These are phyloP conservation scores for Pleurotus pulmonarius DNA, from an alignment of 768 basidiomycete species.

Conservation along the genomic window DNA sequence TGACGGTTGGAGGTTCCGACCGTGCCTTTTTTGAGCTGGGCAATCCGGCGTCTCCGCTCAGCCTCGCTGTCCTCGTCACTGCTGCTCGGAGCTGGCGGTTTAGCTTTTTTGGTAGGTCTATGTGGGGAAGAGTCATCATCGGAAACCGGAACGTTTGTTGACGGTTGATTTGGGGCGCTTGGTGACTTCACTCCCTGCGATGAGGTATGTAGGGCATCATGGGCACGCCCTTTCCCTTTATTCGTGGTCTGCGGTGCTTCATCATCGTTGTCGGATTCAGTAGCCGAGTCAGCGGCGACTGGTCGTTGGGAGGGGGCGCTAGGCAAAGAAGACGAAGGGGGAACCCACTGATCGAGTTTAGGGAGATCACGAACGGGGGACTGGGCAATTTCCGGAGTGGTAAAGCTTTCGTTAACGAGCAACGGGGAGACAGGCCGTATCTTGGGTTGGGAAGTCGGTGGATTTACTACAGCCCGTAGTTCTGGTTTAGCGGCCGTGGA, in stretches of 20 bases:
- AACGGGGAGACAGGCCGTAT: constrained; percentile 13
- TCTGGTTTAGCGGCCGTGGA: constrained; percentile 43
- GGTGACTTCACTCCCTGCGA: constrained; percentile 2
- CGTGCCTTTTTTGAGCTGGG: constrained; percentile 36
- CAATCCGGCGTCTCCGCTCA: constrained; percentile 39
- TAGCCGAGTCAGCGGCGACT: constrained; percentile 35
- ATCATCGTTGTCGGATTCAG: constrained; percentile 38
- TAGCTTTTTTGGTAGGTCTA: constrained; percentile 47
- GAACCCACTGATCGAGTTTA: neutral
- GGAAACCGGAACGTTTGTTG: constrained; percentile 25
- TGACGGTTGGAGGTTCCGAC: constrained; percentile 28
- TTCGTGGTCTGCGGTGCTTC: constrained; percentile 18
- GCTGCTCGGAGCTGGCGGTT: constrained; percentile 32
- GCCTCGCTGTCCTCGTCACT: constrained; percentile 61
- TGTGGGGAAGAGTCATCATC: constrained; percentile 54
- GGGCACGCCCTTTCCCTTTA: constrained; percentile 14
- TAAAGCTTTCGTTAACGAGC: constrained; percentile 6
- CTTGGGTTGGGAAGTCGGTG: constrained; percentile 9
- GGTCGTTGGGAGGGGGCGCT: constrained; percentile 6
- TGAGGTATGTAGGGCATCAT: constrained; percentile 15
- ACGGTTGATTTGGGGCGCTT: constrained; percentile 4
- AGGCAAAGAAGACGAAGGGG: neutral
- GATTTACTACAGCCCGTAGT: constrained; percentile 22
- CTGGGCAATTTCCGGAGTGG: neutral
- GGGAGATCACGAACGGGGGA: neutral